Evolutionary conservation across 495 filamentous ascomycete genomes (phyloP).

Genomic region (Penicillium fimorum): DNA sequence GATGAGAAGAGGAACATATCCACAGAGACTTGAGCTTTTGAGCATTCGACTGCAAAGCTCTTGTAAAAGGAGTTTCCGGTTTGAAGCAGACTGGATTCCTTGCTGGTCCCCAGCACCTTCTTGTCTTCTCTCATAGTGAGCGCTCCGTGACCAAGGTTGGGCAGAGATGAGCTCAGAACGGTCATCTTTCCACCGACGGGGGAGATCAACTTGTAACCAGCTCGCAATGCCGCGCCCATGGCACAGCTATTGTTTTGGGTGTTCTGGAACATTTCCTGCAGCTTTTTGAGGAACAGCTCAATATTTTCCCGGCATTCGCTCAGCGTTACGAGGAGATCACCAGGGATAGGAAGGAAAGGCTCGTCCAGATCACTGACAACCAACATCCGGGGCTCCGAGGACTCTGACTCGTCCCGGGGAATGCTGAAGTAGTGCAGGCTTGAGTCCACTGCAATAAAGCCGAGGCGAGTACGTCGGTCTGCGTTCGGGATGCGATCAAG

Average conservation of each 20-base stretch:
- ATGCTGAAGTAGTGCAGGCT: constrained; percentile 95
- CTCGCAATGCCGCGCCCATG: constrained; percentile 89
- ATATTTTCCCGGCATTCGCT: constrained; percentile 87
- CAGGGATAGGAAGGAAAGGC: constrained; percentile 91
- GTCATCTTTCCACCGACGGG: constrained; percentile 91
- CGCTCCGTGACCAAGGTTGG: constrained; percentile 88
- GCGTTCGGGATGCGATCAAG: constrained; percentile 96
- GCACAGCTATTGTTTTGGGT: constrained; percentile 82
- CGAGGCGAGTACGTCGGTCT: constrained; percentile 84
- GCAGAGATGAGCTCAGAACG: constrained; percentile 82
- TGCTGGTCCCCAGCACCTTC: constrained; percentile 90
- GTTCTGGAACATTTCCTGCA: constrained; percentile 95
- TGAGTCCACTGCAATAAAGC: constrained; percentile 94
- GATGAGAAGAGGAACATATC: constrained; percentile 99
- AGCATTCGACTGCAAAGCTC: constrained; percentile 97
- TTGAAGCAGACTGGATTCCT: constrained; percentile 82
- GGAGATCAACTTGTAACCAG: constrained; percentile 92
- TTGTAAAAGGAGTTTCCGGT: constrained; percentile 97
- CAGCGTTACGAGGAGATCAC: constrained; percentile 87
- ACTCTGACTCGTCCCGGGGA: constrained; percentile 80
- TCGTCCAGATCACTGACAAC: constrained; percentile 96
- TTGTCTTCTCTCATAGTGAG: constrained; percentile 95
- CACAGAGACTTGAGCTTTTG: constrained; percentile 96
- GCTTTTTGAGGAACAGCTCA: constrained; percentile 83
- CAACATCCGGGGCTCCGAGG: constrained; percentile 80